Evolutionary conservation across 129 eudicot species (phyloP).

Genomic region (Erigeron canadensis): DNA sequence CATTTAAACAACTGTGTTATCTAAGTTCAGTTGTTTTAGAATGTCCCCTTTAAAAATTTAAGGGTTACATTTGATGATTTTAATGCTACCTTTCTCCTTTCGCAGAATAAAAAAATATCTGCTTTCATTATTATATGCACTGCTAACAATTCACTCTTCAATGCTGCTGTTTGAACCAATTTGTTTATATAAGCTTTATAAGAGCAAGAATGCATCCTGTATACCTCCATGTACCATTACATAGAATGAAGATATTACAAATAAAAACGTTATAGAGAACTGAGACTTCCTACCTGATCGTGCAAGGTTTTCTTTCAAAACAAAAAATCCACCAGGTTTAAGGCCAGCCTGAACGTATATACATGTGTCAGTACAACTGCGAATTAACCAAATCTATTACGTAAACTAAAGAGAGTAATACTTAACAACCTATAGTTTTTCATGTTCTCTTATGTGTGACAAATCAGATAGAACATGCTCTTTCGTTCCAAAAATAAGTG

Average conservation of each 20-base stretch:
- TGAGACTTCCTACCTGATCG: slow-evolving; percentile 53
- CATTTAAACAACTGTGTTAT: neutral
- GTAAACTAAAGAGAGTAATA: neutral
- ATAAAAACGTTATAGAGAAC: neutral
- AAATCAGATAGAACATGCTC: neutral
- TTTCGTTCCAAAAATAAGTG: no score
- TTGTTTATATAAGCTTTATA: neutral
- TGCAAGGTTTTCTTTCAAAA: slow-evolving; percentile 88
- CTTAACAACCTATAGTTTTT: neutral
- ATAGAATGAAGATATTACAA: neutral
- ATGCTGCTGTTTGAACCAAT: no score
- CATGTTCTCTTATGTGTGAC: neutral
- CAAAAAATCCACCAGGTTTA: slow-evolving; percentile 84
- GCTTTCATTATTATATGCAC: no score
- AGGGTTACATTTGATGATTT: no score
- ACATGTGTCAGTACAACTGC: slow-evolving; percentile 19
- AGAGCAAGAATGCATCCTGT: neutral
- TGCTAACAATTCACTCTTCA: no score
- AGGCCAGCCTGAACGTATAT: slow-evolving; percentile 70
- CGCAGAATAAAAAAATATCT: no score
- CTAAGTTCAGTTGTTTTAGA: no score
- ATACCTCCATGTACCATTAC: neutral
- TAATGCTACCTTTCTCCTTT: no score
- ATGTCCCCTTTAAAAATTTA: no score
- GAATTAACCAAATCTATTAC: neutral